These are phyloP conservation scores for Nakazawaea wickerhamii DNA, from an alignment of 805 yeast genomes.

Conservation along the genomic window DNA sequence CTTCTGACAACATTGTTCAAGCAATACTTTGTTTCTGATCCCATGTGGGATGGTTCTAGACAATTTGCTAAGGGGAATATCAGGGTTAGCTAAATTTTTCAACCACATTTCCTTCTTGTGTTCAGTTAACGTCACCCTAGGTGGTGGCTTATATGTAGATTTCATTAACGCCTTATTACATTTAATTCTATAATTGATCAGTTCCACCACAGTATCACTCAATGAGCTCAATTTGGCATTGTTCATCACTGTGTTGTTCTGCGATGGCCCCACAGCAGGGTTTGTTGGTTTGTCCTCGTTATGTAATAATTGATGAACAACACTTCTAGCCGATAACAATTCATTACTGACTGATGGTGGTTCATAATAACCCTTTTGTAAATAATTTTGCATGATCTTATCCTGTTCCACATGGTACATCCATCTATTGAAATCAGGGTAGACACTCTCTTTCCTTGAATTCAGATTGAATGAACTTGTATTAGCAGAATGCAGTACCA, in stretches of 20 bases:
- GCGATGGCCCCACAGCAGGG: slow-evolving; percentile 2
- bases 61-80: slow-evolving; percentile 59
- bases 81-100: slow-evolving; percentile 65
- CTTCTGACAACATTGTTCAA: slow-evolving; percentile 68
- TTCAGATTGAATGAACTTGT: not conserved
- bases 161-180: slow-evolving; percentile 41
- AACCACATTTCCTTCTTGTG: slow-evolving; percentile 84
- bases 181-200: slow-evolving; percentile 42
- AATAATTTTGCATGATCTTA: slow-evolving; percentile 42
- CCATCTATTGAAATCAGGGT: slow-evolving; percentile 77
- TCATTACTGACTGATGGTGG: slow-evolving; percentile 60
- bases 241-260: not conserved
- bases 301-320: slow-evolving; percentile 34
- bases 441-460: slow-evolving; percentile 23
- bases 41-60: slow-evolving; percentile 89
- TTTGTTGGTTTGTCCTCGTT: slow-evolving; percentile 16
- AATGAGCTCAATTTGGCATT: slow-evolving; percentile 30
- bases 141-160: slow-evolving; percentile 70
- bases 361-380: slow-evolving; percentile 71
- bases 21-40: slow-evolving; percentile 60
- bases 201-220: slow-evolving; percentile 43
- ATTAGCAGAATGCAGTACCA: not conserved
- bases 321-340: slow-evolving; percentile 60
- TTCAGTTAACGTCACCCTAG: slow-evolving; percentile 86
- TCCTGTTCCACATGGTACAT: slow-evolving; percentile 51